Evolutionary conservation across 768 basidiomycete species (phyloP).

Genomic region (Gloeophyllum trabeum): DNA sequence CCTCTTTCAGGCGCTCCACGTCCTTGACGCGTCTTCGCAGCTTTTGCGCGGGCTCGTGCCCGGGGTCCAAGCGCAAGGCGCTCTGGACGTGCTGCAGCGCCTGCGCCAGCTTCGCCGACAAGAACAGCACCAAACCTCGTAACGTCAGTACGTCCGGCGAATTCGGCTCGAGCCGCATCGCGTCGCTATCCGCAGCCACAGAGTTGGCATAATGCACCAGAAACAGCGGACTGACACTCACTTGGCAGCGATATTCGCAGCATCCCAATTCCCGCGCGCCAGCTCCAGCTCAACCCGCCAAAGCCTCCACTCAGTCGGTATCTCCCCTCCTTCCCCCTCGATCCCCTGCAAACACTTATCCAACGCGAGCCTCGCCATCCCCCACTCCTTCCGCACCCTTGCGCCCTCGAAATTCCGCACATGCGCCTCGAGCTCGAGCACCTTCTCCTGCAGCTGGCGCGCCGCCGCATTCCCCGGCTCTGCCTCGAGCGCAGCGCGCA

Average conservation of each 20-base stretch:
- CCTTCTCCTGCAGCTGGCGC: slow-evolving; percentile 47
- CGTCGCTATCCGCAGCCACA: slow-evolving; percentile 39
- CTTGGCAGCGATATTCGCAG: slow-evolving; percentile 68
- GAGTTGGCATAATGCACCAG: neutral
- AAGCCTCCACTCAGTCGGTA: slow-evolving; percentile 69
- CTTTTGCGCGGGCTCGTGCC: slow-evolving; percentile 55
- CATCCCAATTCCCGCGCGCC: slow-evolving; percentile 58
- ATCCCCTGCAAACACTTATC: slow-evolving; percentile 67
- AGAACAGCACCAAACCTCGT: slow-evolving; percentile 74
- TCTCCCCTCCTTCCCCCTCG: slow-evolving; percentile 65
- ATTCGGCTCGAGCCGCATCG: slow-evolving; percentile 56
- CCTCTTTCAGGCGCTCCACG: slow-evolving; percentile 75
- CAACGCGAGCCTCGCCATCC: slow-evolving; percentile 64
- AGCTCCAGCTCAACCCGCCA: slow-evolving; percentile 77
- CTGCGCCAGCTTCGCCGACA: slow-evolving; percentile 57
- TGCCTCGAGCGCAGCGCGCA: slow-evolving; percentile 46
- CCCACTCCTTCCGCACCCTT: slow-evolving; percentile 56
- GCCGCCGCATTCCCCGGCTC: slow-evolving; percentile 56
- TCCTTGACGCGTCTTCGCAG: slow-evolving; percentile 74
- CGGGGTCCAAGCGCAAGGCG: slow-evolving; percentile 72
- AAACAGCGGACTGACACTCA: slow-evolving; percentile 24
- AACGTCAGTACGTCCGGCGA: slow-evolving; percentile 72
- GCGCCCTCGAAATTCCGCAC: slow-evolving; percentile 53
- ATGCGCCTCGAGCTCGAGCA: slow-evolving; percentile 52
- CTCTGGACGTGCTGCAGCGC: slow-evolving; percentile 60